Percentiles rank a stretch among this genome's conserved stretches.
Conservation (phyloP, 2,329 filamentous ascomycete genomes). For the Cordyceps fumosorosea region DNA sequence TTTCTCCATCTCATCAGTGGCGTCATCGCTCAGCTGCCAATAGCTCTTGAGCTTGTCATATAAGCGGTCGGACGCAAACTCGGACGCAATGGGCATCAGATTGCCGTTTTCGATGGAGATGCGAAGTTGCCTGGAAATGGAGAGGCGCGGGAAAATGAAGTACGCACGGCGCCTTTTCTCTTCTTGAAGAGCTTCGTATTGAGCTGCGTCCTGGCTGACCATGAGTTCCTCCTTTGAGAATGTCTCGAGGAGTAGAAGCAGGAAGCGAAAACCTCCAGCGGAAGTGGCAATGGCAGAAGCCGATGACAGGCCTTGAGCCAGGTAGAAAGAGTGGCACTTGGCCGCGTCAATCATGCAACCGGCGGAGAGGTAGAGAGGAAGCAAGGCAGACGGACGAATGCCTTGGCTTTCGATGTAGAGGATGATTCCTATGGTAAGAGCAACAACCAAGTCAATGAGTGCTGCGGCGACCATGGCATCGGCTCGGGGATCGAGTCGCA, state of each 20-base stretch:
- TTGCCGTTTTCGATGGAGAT: constrained; percentile 10
- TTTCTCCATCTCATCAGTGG: not conserved
- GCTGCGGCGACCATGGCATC: constrained; percentile 9
- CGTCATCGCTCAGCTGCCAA: not conserved
- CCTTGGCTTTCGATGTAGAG: constrained; percentile 6
- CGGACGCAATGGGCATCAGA: constrained; percentile 2
- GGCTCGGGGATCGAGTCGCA: constrained; percentile 2
- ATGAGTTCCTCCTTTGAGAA: not conserved
- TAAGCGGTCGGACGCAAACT: constrained; percentile 6
- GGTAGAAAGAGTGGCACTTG: not conserved
- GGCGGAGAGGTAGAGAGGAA: not conserved
- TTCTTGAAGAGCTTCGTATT: not conserved
- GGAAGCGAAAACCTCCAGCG: not conserved
- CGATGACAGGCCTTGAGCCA: not conserved
- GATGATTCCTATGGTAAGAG: constrained; percentile 4
- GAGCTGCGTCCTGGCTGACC: not conserved
- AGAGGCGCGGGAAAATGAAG: not conserved
- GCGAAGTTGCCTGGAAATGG: constrained; percentile 2
- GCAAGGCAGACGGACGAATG: not conserved
- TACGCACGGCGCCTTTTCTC: not conserved
- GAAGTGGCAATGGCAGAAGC: not conserved
- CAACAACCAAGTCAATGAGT: constrained; percentile 4
- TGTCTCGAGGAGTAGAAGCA: not conserved
- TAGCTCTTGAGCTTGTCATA: constrained; percentile 5
- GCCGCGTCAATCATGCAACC: constrained; percentile 7